phyloP scores from a whole-genome alignment of 306 rosid species.

The Trifolium fragiferum region DNA sequence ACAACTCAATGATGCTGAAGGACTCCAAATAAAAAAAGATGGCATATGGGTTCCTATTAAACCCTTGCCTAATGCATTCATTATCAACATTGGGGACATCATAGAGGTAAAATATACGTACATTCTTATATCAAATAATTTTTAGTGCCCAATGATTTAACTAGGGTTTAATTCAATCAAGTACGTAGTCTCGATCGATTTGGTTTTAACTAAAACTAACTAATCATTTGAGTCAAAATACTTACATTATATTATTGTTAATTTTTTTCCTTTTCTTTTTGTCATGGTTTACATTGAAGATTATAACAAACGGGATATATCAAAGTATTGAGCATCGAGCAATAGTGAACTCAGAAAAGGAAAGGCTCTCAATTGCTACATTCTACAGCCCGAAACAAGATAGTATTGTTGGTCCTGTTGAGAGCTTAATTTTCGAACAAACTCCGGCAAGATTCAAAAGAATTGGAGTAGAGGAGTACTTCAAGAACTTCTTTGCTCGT shows the following conservation, averaged over 20 bases:
- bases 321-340: conserved; percentile 53
- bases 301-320: conserved; percentile 50
- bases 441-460: conserved; percentile 43
- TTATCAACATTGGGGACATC: conserved; percentile 50
- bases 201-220: too few relatives aligned
- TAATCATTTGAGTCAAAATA: too few relatives aligned
- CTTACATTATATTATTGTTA: too few relatives aligned
- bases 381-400: conserved; percentile 36
- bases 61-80: conserved; percentile 50
- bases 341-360: conserved; percentile 39
- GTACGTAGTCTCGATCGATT: too few relatives aligned
- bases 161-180: too few relatives aligned
- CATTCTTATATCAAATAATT: too few relatives aligned
- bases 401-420: conserved; percentile 34
- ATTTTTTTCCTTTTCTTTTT: neutral
- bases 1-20: conserved; percentile 48
- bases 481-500: conserved; percentile 38
- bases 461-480: conserved; percentile 31
- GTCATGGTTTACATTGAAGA: conserved; percentile 32
- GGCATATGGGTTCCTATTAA: conserved; percentile 45
- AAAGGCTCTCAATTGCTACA: conserved; percentile 54
- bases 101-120: conserved; percentile 38
- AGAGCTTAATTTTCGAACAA: conserved; percentile 38
- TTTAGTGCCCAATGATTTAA: too few relatives aligned
- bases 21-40: conserved; percentile 51